Evolutionary conservation across 2,329 filamentous ascomycete species (phyloP).

Genomic region (Cladophialophora exuberans): DNA sequence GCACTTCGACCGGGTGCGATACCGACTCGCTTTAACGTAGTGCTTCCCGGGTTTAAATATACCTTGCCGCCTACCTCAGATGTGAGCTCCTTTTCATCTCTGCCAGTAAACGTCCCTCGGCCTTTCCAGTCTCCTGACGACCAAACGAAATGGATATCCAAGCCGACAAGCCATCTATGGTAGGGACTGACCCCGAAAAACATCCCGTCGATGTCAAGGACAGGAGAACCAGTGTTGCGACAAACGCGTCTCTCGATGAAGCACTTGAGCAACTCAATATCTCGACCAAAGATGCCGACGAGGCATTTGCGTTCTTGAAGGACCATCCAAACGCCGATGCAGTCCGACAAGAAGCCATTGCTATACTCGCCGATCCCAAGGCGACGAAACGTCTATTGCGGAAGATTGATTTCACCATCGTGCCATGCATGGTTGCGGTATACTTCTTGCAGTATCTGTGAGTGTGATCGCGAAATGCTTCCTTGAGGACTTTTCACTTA

Average conservation of each 20-base stretch:
- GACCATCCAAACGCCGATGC: constrained; percentile 28
- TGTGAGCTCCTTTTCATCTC: no score
- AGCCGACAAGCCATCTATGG: neutral
- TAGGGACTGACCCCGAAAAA: neutral
- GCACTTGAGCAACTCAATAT: constrained; percentile 23
- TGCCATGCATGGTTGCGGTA: constrained; percentile 40
- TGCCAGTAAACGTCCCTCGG: no score
- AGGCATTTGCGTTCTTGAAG: constrained; percentile 29
- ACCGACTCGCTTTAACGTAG: no score
- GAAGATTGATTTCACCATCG: constrained; percentile 38
- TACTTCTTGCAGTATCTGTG: constrained; percentile 39
- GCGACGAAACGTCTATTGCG: constrained; percentile 31
- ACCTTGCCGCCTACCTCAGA: neutral
- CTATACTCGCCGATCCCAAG: constrained; percentile 23
- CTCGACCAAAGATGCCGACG: constrained; percentile 27
- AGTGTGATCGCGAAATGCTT: neutral
- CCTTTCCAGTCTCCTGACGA: neutral
- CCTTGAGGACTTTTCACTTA: neutral
- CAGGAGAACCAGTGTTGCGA: neutral
- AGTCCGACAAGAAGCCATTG: constrained; percentile 26
- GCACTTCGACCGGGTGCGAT: no score
- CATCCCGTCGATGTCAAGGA: neutral
- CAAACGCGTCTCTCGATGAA: constrained; percentile 15
- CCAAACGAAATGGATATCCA: neutral
- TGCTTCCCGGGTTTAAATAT: constrained; percentile 3